A percentile compares a stretch with the other conserved stretches of the same genome.
Conservation (phyloP, 139 green algal genomes). For the Tetraselmis chui region DNA sequence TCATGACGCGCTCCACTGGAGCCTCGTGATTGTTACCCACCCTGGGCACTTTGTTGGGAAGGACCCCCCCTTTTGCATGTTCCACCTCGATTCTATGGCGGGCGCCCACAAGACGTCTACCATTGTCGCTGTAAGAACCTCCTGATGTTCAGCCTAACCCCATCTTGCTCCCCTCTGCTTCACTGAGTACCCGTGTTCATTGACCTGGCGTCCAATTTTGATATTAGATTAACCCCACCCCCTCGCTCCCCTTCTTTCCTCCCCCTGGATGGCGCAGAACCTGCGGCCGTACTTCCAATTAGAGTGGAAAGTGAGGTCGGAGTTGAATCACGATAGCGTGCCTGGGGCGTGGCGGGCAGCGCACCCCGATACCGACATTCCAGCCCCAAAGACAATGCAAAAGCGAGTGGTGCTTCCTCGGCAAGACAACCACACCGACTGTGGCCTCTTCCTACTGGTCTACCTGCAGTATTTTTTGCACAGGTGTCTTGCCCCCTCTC, state of each 20-base stretch:
- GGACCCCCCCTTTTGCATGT: constrained; percentile 22
- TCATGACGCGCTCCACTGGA: constrained; percentile 84
- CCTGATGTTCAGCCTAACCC: no score
- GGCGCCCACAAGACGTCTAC: constrained; percentile 33
- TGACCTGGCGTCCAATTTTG: no score
- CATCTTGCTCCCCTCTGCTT: no score
- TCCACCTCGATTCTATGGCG: constrained; percentile 72
- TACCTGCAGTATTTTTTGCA: constrained; percentile 77
- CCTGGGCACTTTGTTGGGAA: constrained; percentile 23
- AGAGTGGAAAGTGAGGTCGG: constrained; percentile 42
- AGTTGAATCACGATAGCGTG: constrained; percentile 3
- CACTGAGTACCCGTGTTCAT: no score
- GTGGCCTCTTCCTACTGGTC: constrained; percentile 81
- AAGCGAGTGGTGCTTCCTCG: no score
- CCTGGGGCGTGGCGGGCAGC: constrained; percentile 16
- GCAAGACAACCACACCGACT: constrained; percentile 89
- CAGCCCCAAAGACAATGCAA: no score
- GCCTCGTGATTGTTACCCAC: constrained; percentile 76
- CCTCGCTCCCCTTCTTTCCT: no score
- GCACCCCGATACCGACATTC: constrained; percentile 30
- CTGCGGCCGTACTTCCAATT: constrained; percentile 56
- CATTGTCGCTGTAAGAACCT: constrained; percentile 25
- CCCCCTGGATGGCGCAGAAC: no score
- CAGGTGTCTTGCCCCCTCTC: no score
- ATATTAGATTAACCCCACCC: no score